Percentiles rank a stretch among this genome's conserved stretches.
Evolutionary conservation across 257 asterid genomes (phyloP).

Genomic region (Solanum chilense): DNA sequence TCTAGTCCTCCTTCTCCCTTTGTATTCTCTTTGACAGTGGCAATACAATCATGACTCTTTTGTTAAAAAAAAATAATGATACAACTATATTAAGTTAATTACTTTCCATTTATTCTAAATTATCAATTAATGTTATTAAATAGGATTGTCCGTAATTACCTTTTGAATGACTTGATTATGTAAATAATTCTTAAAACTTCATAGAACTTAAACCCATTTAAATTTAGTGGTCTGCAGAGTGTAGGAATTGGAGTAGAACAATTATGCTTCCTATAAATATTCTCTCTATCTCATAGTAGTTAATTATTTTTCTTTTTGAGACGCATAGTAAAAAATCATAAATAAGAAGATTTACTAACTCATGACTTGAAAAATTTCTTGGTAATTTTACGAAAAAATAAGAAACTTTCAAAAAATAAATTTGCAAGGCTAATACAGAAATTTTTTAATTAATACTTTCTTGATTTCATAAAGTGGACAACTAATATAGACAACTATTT

Average conservation of each 20-base stretch:
- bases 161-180: neutral
- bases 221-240: neutral
- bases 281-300: neutral
- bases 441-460: accelerated
- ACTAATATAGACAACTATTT: too few species aligned
- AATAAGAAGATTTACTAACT: too few species aligned
- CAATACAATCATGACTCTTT: too few species aligned
- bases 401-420: neutral
- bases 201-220: neutral
- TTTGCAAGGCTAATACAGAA: too few species aligned
- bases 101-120: neutral
- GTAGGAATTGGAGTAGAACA: neutral
- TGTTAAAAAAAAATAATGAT: too few species aligned
- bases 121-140: neutral
- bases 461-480: too few species aligned
- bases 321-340: too few species aligned
- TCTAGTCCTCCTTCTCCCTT: too few species aligned
- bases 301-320: neutral
- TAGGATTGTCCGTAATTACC: neutral
- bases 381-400: neutral
- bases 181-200: neutral
- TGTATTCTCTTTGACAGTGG: too few species aligned
- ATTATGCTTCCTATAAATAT: neutral
- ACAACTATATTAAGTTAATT: neutral
- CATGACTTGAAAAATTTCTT: neutral